Conservation (phyloP, 1,284 basidiomycete genomes). For the Cutaneotrichosporon dermatis region DNA sequence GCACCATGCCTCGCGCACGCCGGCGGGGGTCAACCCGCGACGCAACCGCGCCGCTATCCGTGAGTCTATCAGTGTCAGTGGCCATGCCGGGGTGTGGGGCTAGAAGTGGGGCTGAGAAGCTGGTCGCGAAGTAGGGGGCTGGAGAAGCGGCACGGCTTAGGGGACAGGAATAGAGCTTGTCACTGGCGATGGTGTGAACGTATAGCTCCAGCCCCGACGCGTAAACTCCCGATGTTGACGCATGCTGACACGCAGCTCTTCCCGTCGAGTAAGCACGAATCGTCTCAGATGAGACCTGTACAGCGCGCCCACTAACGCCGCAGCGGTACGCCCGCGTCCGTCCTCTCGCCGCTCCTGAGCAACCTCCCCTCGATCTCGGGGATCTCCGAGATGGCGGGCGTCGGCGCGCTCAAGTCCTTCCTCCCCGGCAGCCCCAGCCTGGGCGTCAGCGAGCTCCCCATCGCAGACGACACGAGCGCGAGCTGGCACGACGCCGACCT, state of each 20-base stretch:
- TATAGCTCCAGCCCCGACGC: not conserved
- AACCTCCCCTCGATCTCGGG: constrained; percentile 29
- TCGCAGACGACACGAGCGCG: constrained; percentile 7
- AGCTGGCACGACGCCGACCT: constrained; percentile 36
- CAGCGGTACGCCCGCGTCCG: constrained; percentile 24
- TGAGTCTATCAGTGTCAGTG: not conserved
- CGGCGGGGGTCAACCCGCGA: not conserved
- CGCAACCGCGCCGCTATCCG: constrained; percentile 1
- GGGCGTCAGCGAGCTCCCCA: not conserved
- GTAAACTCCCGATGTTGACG: not conserved
- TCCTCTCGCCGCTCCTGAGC: constrained; percentile 28
- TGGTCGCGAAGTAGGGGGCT: too few species aligned
- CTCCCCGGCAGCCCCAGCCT: constrained; percentile 1
- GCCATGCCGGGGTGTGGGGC: too few species aligned
- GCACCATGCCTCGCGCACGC: constrained; percentile 2
- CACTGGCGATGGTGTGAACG: too few species aligned
- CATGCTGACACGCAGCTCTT: constrained; percentile 7
- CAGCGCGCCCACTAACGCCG: too few species aligned
- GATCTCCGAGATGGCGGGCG: constrained; percentile 9
- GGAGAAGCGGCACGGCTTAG: too few species aligned
- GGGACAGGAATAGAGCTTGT: too few species aligned
- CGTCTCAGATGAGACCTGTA: too few species aligned
- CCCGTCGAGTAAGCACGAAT: constrained; percentile 7
- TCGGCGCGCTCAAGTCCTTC: constrained; percentile 27
- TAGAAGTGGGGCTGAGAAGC: too few species aligned